Evolutionary conservation across 192 early-diverging fungal species (phyloP).

Genomic region (Pilobolus umbonatus): DNA sequence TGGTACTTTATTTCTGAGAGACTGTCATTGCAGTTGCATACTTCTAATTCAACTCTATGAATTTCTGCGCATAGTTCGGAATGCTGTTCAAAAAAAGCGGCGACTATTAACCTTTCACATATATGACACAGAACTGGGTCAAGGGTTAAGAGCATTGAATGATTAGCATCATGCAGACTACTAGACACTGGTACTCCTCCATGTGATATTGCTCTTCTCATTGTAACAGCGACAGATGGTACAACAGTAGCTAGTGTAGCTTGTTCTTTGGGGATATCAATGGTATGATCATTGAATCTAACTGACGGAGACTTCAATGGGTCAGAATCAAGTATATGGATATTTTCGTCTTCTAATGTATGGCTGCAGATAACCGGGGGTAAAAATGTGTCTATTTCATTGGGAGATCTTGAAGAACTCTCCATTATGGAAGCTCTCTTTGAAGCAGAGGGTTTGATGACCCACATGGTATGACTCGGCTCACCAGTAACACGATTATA

Average conservation of each 20-base stretch:
- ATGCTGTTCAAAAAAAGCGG: slow-evolving; percentile 72
- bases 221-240: neutral
- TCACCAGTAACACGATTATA: slow-evolving; percentile 61
- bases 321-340: too few species aligned
- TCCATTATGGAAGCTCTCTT: slow-evolving; percentile 21
- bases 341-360: too few species aligned
- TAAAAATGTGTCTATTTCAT: too few species aligned
- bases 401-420: too few species aligned
- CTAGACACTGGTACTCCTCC: slow-evolving; percentile 15
- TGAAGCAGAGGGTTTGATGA: slow-evolving; percentile 54
- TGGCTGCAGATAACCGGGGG: too few species aligned
- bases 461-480: slow-evolving; percentile 74
- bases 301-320: too few species aligned
- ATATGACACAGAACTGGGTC: slow-evolving; percentile 68
- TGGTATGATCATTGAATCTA: too few species aligned
- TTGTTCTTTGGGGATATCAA: too few species aligned
- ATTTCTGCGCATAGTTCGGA: slow-evolving; percentile 62
- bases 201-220: slow-evolving; percentile 29
- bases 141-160: slow-evolving; percentile 28
- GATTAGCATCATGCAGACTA: slow-evolving; percentile 25
- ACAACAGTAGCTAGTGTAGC: neutral
- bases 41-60: slow-evolving; percentile 73
- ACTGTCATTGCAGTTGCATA: slow-evolving; percentile 68
- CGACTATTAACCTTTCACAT: slow-evolving; percentile 70
- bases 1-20: slow-evolving; percentile 54